Conservation (phyloP, 495 filamentous ascomycete species). For the Polyplosphaeria fusca region DNA sequence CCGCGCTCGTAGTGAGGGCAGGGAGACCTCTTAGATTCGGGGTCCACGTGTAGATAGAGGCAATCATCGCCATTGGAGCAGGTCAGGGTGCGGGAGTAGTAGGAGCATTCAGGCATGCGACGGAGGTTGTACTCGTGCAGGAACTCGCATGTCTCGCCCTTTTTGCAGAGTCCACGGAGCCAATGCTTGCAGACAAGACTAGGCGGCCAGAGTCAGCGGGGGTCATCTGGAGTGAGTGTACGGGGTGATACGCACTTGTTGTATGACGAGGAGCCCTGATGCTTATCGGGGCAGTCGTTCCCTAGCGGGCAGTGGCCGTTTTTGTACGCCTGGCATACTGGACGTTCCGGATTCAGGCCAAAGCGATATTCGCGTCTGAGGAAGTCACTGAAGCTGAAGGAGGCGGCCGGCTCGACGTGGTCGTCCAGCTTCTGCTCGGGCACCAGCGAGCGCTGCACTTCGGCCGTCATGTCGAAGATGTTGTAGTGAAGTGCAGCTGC, state of each 20-base stretch:
- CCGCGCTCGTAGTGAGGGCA: constrained; percentile 96
- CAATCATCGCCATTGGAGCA: constrained; percentile 97
- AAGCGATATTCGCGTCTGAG: constrained; percentile 60
- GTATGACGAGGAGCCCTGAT: constrained; percentile 39
- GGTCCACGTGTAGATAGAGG: constrained; percentile 90
- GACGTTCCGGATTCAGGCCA: constrained; percentile 67
- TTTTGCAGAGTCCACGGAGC: constrained; percentile 95
- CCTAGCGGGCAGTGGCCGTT: constrained; percentile 78
- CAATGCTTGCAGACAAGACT: constrained; percentile 97
- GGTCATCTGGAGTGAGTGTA: not conserved
- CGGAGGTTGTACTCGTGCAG: constrained; percentile 97
- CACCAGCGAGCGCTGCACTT: constrained; percentile 14
- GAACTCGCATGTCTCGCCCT: constrained; percentile 92
- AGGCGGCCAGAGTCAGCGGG: constrained; percentile 5
- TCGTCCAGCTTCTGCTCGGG: constrained; percentile 35
- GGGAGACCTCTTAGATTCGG: constrained; percentile 64
- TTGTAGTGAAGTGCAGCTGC: not conserved
- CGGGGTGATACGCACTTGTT: constrained; percentile 36
- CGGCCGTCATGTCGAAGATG: constrained; percentile 15
- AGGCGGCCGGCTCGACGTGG: constrained; percentile 22
- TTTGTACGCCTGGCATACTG: constrained; percentile 75
- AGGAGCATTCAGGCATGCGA: constrained; percentile 93
- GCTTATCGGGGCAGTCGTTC: constrained; percentile 62
- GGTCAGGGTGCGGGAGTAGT: constrained; percentile 72
- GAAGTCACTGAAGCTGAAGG: constrained; percentile 44